Base-by-base conservation (phyloP, 2,329 filamentous ascomycete species). In the Claviceps sp. region DNA sequence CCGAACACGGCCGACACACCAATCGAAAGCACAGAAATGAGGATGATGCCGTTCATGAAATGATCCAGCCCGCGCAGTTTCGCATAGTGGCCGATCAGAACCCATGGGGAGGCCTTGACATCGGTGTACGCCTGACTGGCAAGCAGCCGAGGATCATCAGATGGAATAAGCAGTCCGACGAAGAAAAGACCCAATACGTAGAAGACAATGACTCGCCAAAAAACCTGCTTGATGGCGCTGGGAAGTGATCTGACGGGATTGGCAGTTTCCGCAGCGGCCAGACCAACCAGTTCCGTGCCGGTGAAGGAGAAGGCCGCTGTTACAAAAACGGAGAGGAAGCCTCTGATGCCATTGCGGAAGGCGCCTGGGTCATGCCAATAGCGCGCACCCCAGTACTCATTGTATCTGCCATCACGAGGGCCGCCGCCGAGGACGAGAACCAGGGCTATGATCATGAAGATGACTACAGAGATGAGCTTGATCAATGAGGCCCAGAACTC, bases 161-260 rank as follows among this genome's bases (percentile, higher is more conserved):
- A 68, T 51, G 67, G 65, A 55, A 75, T 64, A 3, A 75, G 65
- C 14, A 76, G 63, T 8, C 73, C 73, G 48, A 75, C 68, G 43
- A 74, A 71, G 52, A 71, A 71, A n/a, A 76, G 68, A 42, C 72
- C 72, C 0, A 76, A 56, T 41, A 76, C 62, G 57, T 75, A 76
- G 60, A 76, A 76, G 56, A 75, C 62, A n/a, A 70, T 72, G 57
- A 75, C 73, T 62, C 73, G 71, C 73, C 72, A 75, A 58, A 75
- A 75, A 37, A 75, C 85, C 66, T 91, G 87, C 71, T 89, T 91
- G 61, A 89, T 81, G 2, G 88, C 87, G 22, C 81, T 83, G 0
- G 88, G 88, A 0, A 94, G 75, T 0, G 82, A 79, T 63, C 86
- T 81, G 56, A 80, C 75, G 1, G 84, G 84, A 60, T 86, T 85